A percentile compares a stretch with the other conserved stretches of the same genome.
Evolutionary conservation across 2,329 filamentous ascomycete species (phyloP).

Genomic region (Lachnellula suecica): DNA sequence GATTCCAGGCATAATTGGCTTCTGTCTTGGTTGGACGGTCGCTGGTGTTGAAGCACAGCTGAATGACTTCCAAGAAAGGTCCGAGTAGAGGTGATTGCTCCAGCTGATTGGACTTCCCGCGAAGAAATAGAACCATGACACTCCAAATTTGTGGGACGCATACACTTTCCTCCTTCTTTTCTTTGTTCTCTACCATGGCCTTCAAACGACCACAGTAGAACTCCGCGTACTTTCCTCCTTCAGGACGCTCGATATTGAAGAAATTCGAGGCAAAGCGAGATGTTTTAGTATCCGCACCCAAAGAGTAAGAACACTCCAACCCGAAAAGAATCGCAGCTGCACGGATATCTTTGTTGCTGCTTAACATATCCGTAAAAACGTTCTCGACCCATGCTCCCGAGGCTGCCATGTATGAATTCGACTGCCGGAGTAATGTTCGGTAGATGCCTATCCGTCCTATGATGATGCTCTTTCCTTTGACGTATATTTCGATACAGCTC

Average conservation of each 20-base stretch:
- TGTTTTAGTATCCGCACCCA: conserved; percentile 69
- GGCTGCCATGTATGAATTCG: conserved; percentile 66
- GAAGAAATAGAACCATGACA: conserved; percentile 74
- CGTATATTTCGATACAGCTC: conserved; percentile 68
- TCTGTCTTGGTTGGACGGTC: conserved; percentile 71
- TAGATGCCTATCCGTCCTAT: conserved; percentile 79
- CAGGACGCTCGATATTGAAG: conserved; percentile 45
- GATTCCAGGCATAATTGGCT: conserved; percentile 83
- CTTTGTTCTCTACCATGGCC: conserved; percentile 64
- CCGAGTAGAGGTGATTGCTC: conserved; percentile 70
- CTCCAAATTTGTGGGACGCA: conserved; percentile 89
- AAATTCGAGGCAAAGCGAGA: conserved; percentile 67
- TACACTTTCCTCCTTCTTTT: conserved; percentile 57
- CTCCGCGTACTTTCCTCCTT: conserved; percentile 56
- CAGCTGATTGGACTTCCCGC: conserved; percentile 56
- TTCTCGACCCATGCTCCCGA: conserved; percentile 80
- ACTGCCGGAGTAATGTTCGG: conserved; percentile 71
- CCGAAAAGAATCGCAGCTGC: conserved; percentile 73
- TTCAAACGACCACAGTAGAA: conserved; percentile 68
- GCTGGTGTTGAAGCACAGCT: conserved; percentile 79
- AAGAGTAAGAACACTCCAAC: conserved; percentile 63
- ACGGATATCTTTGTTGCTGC: conserved; percentile 74
- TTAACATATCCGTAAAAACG: conserved; percentile 79
- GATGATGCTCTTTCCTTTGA: conserved; percentile 79
- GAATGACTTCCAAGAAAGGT: conserved; percentile 75